These are phyloP conservation scores for Rhizopogon vinicolor DNA, from an alignment of 768 basidiomycete genomes.

Conservation along the genomic window DNA sequence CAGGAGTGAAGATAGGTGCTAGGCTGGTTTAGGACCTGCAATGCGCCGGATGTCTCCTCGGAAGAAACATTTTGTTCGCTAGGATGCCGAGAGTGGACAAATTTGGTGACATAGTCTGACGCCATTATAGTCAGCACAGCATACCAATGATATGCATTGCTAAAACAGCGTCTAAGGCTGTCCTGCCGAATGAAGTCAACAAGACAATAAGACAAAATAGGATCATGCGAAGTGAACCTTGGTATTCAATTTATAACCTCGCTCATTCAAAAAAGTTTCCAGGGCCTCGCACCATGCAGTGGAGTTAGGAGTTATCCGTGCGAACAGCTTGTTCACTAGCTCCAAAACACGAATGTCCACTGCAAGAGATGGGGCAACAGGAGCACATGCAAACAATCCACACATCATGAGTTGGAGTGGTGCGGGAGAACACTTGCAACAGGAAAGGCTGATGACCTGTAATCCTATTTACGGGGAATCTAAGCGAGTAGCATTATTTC, in stretches of 20 bases:
- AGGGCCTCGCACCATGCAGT: conserved; percentile 7
- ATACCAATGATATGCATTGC: conserved; percentile 21
- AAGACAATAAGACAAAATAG: neutral
- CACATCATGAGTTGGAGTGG: conserved; percentile 18
- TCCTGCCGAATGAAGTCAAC: conserved; percentile 9
- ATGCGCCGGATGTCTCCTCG: neutral
- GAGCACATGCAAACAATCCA: conserved; percentile 25
- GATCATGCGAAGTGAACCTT: neutral
- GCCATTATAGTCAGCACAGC: neutral
- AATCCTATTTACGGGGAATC: neutral
- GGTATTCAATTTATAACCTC: conserved; percentile 6
- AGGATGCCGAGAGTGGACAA: neutral
- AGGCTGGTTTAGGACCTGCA: neutral
- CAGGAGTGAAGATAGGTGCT: conserved; percentile 14
- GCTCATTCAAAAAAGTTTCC: conserved; percentile 3
- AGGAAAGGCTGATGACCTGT: neutral
- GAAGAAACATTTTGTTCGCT: neutral
- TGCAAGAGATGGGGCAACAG: conserved; percentile 23
- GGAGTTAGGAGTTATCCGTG: conserved; percentile 8
- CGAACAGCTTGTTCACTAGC: conserved; percentile 13
- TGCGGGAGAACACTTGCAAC: conserved; percentile 9
- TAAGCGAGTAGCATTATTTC: neutral
- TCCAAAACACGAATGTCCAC: conserved; percentile 27
- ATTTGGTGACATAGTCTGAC: neutral
- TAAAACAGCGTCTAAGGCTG: conserved; percentile 17